Evolutionary conservation across 345 rosid genomes (phyloP), one percentile per base, ranked within the genome.

Genomic region (Excoecaria cochinchinensis): DNA sequence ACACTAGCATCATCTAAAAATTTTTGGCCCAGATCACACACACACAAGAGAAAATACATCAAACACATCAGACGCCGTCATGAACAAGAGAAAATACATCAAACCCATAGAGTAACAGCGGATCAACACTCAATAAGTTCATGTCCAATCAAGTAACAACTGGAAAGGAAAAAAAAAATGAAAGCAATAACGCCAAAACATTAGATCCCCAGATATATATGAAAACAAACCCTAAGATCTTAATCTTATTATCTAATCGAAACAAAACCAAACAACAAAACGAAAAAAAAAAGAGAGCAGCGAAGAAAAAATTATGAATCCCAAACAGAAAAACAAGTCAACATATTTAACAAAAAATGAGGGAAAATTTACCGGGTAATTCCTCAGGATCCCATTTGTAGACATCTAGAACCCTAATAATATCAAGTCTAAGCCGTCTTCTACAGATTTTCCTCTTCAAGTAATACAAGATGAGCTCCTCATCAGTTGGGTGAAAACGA

Each of bases 301-400:
- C 46, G 25, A 39, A 42, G 17, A 5, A 1, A 31, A 17, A 36
- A 60, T 13, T 17, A 51, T 31, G 13, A 69, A 75, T 63, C 60
- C 13, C 9, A n/a, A 17, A 15, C 48, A 44, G 10, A 10, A 44
- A 44, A 44, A 44, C 10, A 1, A 44, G 10, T 10, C 7, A 44
- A 44, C 48, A 6, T 44, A 6, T 4, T 4, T 8, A 10, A 44
- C 0, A 42, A 4, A 44, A 4, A 44, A 44, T 3, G 48, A 44
- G 1, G n/a, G 19, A 52, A 52, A 52, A 22, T 25, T 76, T 82
- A 95, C 99, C 95, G 17, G 97, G 97, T 68, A 95, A 74, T 40
- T 92, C 99, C 85, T 95, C 94, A 38, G 97, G 99, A 84, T 91
- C 97, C 86, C 87, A 91, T 80, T 92, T 95, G 82, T 95, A 95